phyloP scores from a whole-genome alignment of 2,329 filamentous ascomycete species.

The Ascochyta clinopodiicola region DNA sequence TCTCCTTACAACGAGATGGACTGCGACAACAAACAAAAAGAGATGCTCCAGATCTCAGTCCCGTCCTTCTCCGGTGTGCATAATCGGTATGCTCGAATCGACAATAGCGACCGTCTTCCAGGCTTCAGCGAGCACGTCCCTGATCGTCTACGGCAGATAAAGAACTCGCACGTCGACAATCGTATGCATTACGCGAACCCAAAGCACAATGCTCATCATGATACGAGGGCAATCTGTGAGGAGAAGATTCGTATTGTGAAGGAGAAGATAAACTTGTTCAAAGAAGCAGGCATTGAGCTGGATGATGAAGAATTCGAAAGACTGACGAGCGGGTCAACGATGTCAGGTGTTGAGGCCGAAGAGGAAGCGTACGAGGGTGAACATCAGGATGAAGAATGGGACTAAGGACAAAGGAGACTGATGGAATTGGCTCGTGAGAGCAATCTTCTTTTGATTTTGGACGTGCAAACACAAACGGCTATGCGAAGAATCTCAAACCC shows the following conservation, averaged over 20 bases:
- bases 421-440: not conserved
- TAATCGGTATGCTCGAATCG: not conserved
- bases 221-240: not conserved
- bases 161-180: not conserved
- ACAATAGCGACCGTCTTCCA: not conserved
- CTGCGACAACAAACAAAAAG: not conserved
- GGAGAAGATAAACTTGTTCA: not conserved
- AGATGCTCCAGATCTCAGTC: not conserved
- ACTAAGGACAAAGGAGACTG: not conserved
- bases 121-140: not conserved
- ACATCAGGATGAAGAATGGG: not conserved
- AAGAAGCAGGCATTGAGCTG: not conserved
- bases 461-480: too few relatives aligned
- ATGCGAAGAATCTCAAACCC: too few relatives aligned
- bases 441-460: too few relatives aligned
- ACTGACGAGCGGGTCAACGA: not conserved
- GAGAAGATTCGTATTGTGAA: not conserved
- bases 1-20: not conserved
- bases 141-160: not conserved
- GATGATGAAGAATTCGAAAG: not conserved
- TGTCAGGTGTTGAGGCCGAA: not conserved
- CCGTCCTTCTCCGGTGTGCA: not conserved
- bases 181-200: not conserved
- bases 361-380: not conserved
- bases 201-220: not conserved